These are phyloP conservation scores for Sisymbrium altissimum DNA, from an alignment of 345 rosid genomes.

Conservation along the genomic window DNA sequence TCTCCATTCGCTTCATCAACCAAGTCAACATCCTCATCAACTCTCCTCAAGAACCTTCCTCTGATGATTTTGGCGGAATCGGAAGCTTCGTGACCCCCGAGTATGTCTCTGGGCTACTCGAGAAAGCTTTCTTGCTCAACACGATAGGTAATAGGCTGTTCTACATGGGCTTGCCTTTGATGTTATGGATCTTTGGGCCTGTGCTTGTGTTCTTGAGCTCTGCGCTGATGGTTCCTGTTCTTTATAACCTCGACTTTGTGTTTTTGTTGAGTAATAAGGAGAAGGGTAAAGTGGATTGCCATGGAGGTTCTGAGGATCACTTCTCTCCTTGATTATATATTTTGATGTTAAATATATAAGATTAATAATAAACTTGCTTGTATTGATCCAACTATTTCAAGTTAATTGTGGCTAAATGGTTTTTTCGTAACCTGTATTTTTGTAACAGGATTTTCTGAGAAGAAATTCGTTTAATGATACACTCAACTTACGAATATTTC, in stretches of 20 bases:
- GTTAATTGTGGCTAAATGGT: constrained; percentile 3
- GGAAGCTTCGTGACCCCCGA: constrained; percentile 42
- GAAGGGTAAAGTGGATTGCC: constrained; percentile 31
- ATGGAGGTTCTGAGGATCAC: constrained; percentile 20
- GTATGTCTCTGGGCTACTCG: constrained; percentile 57
- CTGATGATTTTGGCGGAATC: constrained; percentile 17
- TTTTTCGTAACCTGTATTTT: background rate
- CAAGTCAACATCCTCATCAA: constrained; percentile 84
- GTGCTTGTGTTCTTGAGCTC: constrained; percentile 70
- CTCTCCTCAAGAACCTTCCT: constrained; percentile 42
- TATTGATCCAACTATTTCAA: background rate
- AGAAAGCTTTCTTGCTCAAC: constrained; percentile 70
- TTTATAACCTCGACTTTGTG: constrained; percentile 74
- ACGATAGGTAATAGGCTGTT: constrained; percentile 80
- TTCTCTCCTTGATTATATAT: constrained; percentile 15
- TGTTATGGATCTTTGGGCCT: constrained; percentile 92
- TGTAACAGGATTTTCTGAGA: background rate
- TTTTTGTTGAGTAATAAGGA: constrained; percentile 24
- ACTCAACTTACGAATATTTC: background rate
- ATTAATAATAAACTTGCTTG: constrained; percentile 11
- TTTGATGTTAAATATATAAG: background rate
- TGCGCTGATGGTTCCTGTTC: constrained; percentile 54
- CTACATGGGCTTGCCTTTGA: constrained; percentile 67
- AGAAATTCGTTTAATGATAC: background rate
- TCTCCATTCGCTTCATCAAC: constrained; percentile 75